Percentiles rank a stretch among this genome's conserved stretches.
Evolutionary conservation across 768 basidiomycete species (phyloP).

Genomic region (Termitomyces sp.): DNA sequence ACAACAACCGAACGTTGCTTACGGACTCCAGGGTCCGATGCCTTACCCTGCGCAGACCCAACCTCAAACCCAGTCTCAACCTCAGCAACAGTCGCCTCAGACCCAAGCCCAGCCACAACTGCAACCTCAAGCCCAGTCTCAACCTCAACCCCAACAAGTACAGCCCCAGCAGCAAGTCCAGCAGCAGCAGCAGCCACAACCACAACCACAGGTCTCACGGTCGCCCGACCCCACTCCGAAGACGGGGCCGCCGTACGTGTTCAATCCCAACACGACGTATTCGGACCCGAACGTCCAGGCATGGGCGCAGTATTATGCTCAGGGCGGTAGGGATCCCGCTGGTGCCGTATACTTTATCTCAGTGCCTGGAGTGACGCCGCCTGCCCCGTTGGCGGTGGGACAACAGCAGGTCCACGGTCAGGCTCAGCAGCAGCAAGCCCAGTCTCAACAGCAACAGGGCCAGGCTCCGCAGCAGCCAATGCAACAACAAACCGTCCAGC

Average conservation of each 20-base stretch:
- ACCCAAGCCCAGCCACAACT: constrained; percentile 9
- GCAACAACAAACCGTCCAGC: constrained; percentile 8
- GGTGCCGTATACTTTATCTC: constrained; percentile 81
- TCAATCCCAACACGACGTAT: constrained; percentile 65
- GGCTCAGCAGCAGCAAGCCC: constrained; percentile 16
- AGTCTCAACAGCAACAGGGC: constrained; percentile 17
- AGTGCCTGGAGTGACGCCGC: constrained; percentile 68
- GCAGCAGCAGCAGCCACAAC: constrained; percentile 9
- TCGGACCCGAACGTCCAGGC: constrained; percentile 79
- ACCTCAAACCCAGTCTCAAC: background rate
- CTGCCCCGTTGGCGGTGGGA: constrained; percentile 9
- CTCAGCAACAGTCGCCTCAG: background rate
- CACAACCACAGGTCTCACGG: constrained; percentile 20
- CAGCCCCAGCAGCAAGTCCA: constrained; percentile 19
- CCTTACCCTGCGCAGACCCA: constrained; percentile 32
- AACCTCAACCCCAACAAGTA: constrained; percentile 19
- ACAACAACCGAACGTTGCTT: constrained; percentile 30
- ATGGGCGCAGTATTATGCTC: constrained; percentile 84
- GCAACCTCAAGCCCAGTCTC: constrained; percentile 21
- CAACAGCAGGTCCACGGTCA: constrained; percentile 13
- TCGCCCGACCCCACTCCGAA: constrained; percentile 22
- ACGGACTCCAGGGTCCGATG: constrained; percentile 35
- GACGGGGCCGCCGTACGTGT: constrained; percentile 48
- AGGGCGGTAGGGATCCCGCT: constrained; percentile 69
- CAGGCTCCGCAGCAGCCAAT: constrained; percentile 11